Evolutionary conservation across 202 grass and related monocot species (phyloP), one percentile per base, ranked within the genome.

Genomic region (Digitaria exilis): DNA sequence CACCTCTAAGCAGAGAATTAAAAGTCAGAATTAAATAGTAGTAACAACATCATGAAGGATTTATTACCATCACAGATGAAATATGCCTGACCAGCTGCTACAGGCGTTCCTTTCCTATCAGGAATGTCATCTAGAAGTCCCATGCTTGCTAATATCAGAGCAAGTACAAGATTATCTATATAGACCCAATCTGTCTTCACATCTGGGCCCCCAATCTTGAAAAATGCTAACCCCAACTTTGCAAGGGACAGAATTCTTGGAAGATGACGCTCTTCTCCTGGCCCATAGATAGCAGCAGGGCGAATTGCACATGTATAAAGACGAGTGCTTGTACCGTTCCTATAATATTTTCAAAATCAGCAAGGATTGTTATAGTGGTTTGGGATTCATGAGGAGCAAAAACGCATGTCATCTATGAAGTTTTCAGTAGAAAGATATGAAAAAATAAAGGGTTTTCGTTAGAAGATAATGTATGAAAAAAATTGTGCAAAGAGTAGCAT

Each of bases 11-110:
- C 37, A 39, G 11, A 48, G 45, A 48, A 48, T 0, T 48, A 16
- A 49, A 49, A 49, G 3, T 49, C 46, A 49, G 3, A 49, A 49
- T 15, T 17, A 2, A 49, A 9, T 9, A 39, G 51, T 5, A 52
- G 18, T 75, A 73, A 80, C 0, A 17, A 71, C 17, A 80, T 12
- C 26, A 24, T 44, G 31, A 11, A 65, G 66, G n/a, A 5, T 68
- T 76, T 67, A 80, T 94, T 96, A 98, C 96, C 96, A 86, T 98
- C 93, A 37, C 77, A 94, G 80, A 98, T 95, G 78, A 98, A 98
- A 90, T 98, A 98, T 1, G 89, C 88, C 84, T 98, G 80, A 57
- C 92, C 91, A 52, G 92, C 96, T 76, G 96, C 88, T 61, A 92
- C 82, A 61, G 87, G 91, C 24, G 75, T 87, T 65, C 92, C 89